Evolutionary conservation across 805 yeast genomes (phyloP), one percentile per base, ranked within the genome.

Genomic region (Zygosaccharomyces gambellarensis): DNA sequence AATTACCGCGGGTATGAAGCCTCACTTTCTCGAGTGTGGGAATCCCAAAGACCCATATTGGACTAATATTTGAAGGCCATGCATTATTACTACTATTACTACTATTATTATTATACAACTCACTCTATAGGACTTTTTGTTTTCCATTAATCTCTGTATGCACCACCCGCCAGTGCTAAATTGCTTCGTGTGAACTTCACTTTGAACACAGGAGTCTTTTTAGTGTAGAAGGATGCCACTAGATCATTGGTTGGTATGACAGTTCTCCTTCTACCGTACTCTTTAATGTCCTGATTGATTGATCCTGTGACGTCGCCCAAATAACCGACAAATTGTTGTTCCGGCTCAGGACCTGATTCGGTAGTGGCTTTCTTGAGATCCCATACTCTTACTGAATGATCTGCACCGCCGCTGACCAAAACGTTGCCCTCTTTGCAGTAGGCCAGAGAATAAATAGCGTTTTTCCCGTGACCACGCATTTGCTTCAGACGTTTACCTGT

Each of bases 361-460:
- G 77, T 76, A 0, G 97, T 89, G 47, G 88, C 89, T 59, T 82
- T 80, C 65, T 87, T 89, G 46, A 89, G 82, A 68, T 94, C 98
- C 99, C 99, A 94, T 3, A 90, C 95, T 56, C 99, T 78, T 2
- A 94, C 95, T 1, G 95, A 83, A 63, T 84, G 82, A 71, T 94
- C 99, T 1, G 95, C 90, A 43, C 95, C 97, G 21, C 95, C 89
- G 68, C 95, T 85, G 4, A 94, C 90, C 40, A 94, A 75, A 0
- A 90, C 88, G 27, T 87, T 81, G 25, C 98, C 97, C 61, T 90
- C 98, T 58, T 79, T 79, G 34, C 92, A 85, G 67, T 89, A 92
- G 4, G 86, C 77, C 52, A 94, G 73, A 5, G 97, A 87, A 66
- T 90, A 85, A 36, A 94, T 84, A 2, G 95, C 82, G 28, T 86